Percentiles rank a stretch among this genome's conserved stretches.
Conservation (phyloP, 2,329 filamentous ascomycete species). For the Fusarium mangiferae region DNA sequence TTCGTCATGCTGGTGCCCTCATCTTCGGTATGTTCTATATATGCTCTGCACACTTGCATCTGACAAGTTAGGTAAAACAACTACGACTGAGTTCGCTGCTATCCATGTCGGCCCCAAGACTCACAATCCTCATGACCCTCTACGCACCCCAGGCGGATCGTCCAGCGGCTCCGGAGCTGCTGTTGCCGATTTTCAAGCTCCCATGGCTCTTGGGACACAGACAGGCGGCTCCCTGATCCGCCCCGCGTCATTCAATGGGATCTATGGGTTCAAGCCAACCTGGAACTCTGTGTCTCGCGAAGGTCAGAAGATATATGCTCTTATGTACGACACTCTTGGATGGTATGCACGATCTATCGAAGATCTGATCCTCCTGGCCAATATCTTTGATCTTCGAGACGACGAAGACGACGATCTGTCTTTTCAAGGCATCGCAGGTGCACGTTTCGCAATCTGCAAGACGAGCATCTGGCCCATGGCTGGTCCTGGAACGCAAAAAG, state of each 20-base stretch:
- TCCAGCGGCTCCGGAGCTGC: slow-evolving; percentile 75
- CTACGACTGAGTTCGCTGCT: slow-evolving; percentile 73
- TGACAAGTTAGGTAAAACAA: slow-evolving; percentile 45
- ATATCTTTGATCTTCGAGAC: slow-evolving; percentile 65
- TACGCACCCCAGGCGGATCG: slow-evolving; percentile 74
- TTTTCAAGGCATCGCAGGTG: slow-evolving; percentile 55
- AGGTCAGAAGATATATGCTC: slow-evolving; percentile 68
- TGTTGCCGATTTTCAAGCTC: slow-evolving; percentile 72
- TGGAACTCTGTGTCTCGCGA: slow-evolving; percentile 72
- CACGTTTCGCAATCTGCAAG: slow-evolving; percentile 66
- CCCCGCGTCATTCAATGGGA: slow-evolving; percentile 72
- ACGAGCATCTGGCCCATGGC: slow-evolving; percentile 65
- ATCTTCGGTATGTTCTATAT: slow-evolving; percentile 53
- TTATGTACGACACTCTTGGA: slow-evolving; percentile 71
- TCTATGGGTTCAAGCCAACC: slow-evolving; percentile 75
- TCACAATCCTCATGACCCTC: slow-evolving; percentile 71
- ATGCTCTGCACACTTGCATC: not conserved
- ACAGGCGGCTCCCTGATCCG: slow-evolving; percentile 73
- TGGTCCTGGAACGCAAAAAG: slow-evolving; percentile 56
- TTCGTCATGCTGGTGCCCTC: slow-evolving; percentile 66
- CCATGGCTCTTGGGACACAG: slow-evolving; percentile 72
- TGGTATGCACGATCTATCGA: slow-evolving; percentile 67
- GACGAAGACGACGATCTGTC: slow-evolving; percentile 50
- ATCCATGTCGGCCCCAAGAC: slow-evolving; percentile 64
- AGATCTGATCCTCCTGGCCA: slow-evolving; percentile 67